Percentiles rank a stretch among this genome's conserved stretches.
These are phyloP conservation scores for Berkeleyomyces basicola DNA, from an alignment of 2,329 filamentous ascomycete species.

Conservation along the genomic window DNA sequence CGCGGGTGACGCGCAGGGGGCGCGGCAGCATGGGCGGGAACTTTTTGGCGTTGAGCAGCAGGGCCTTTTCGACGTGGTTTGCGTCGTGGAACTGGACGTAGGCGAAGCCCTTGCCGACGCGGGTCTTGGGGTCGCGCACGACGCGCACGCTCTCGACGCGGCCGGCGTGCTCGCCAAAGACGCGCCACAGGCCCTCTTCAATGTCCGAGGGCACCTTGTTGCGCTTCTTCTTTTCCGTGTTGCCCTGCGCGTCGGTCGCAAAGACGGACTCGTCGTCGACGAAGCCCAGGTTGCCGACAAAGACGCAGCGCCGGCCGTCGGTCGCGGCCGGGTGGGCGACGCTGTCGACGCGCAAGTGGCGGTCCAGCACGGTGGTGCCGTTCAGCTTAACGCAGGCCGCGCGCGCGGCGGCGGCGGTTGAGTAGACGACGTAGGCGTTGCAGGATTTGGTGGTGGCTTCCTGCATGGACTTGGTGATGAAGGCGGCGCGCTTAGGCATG, in stretches of 20 bases:
- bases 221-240: slow-evolving; percentile 54
- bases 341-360: slow-evolving; percentile 80
- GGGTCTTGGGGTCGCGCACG: slow-evolving; percentile 71
- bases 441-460: slow-evolving; percentile 79
- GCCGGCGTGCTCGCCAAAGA: slow-evolving; percentile 55
- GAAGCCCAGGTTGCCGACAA: slow-evolving; percentile 91
- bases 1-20: slow-evolving; percentile 68
- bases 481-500: slow-evolving; percentile 87
- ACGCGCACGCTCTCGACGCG: slow-evolving; percentile 88
- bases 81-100: slow-evolving; percentile 90
- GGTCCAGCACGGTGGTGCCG: slow-evolving; percentile 64
- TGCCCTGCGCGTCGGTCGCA: slow-evolving; percentile 45
- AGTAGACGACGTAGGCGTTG: slow-evolving; percentile 89
- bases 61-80: slow-evolving; percentile 78
- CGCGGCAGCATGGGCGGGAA: slow-evolving; percentile 91
- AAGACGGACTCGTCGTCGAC: slow-evolving; percentile 76
- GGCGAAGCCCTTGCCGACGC: slow-evolving; percentile 91
- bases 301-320: slow-evolving; percentile 81
- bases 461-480: slow-evolving; percentile 80
- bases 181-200: slow-evolving; percentile 82
- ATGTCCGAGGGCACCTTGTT: slow-evolving; percentile 65
- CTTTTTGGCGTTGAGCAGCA: slow-evolving; percentile 77
- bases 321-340: slow-evolving; percentile 72
- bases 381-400: slow-evolving; percentile 66
- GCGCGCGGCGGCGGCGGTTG: slow-evolving; percentile 55